Evolutionary conservation across 2,329 filamentous ascomycete species (phyloP).

Genomic region (Colletotrichum orbiculare): DNA sequence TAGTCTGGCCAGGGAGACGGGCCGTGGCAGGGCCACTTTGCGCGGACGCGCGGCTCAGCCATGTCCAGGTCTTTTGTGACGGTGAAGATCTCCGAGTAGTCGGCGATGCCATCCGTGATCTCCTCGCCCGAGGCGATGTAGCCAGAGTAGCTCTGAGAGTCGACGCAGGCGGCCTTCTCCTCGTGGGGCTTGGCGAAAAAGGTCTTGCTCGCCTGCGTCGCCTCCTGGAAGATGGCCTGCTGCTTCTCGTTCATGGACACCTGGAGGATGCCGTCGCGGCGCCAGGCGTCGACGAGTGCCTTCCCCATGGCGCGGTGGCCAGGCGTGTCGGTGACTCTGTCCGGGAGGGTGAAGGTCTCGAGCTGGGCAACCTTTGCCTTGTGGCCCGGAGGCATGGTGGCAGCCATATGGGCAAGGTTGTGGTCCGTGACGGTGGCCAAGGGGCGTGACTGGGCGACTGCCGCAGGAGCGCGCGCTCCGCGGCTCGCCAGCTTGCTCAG

Average conservation of each 20-base stretch:
- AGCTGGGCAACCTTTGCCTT: constrained; percentile 40
- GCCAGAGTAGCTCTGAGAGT: constrained; percentile 57
- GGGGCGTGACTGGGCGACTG: constrained; percentile 8
- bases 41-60: constrained; percentile 51
- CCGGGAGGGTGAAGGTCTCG: constrained; percentile 56
- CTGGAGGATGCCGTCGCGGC: constrained; percentile 58
- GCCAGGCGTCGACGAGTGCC: constrained; percentile 55
- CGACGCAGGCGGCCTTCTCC: constrained; percentile 56
- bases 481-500: constrained; percentile 22
- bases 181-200: constrained; percentile 52
- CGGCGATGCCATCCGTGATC: constrained; percentile 59
- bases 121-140: constrained; percentile 63
- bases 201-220: constrained; percentile 48
- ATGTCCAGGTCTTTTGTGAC: constrained; percentile 59
- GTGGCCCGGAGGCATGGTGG: constrained; percentile 33
- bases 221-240: constrained; percentile 48
- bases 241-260: constrained; percentile 52
- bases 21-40: constrained; percentile 61
- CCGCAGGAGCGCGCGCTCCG: constrained; percentile 14
- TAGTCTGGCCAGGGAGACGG: constrained; percentile 59
- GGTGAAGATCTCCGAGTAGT: constrained; percentile 65
- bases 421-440: constrained; percentile 30
- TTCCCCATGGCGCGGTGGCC: constrained; percentile 51
- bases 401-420: constrained; percentile 26
- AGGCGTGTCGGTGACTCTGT: constrained; percentile 46